Conservation (phyloP, 768 basidiomycete genomes). For the Rhizopogon rudus region DNA sequence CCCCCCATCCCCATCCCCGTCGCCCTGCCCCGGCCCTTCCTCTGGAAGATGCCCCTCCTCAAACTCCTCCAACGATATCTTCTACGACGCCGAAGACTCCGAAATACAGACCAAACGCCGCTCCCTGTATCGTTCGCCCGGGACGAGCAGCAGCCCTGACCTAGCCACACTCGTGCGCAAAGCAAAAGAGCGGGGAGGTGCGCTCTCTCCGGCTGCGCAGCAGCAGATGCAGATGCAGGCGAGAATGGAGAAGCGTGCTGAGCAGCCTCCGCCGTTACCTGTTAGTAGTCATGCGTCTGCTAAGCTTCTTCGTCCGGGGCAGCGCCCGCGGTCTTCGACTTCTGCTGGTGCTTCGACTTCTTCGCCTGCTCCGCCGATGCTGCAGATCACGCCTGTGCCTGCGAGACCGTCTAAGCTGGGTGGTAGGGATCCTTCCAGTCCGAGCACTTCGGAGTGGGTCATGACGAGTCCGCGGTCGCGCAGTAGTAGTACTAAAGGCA, state of each 20-base stretch:
- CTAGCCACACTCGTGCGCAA: constrained; percentile 83
- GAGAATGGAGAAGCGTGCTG: constrained; percentile 30
- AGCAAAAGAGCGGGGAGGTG: constrained; percentile 64
- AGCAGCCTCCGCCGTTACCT: constrained; percentile 43
- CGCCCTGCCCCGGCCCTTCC: constrained; percentile 28
- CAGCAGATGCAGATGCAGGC: constrained; percentile 29
- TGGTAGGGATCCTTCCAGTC: constrained; percentile 27
- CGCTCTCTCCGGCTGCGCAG: constrained; percentile 28
- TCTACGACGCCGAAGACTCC: constrained; percentile 59
- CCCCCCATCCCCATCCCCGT: constrained; percentile 73
- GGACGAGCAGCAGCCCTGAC: constrained; percentile 90
- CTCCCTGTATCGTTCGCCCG: constrained; percentile 83
- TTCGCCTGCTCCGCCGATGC: constrained; percentile 24
- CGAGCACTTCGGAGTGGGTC: constrained; percentile 41
- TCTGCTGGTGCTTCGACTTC: constrained; percentile 20
- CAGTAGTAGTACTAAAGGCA: constrained; percentile 35
- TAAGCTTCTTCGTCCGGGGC: constrained; percentile 23
- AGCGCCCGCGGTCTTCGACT: constrained; percentile 41
- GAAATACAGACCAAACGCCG: constrained; percentile 73
- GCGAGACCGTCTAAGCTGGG: constrained; percentile 16
- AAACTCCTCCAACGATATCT: constrained; percentile 53
- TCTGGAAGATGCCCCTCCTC: constrained; percentile 34
- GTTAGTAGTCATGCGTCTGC: constrained; percentile 11
- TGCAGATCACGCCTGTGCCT: constrained; percentile 30
- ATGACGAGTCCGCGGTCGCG: constrained; percentile 40